Percentiles rank a stretch among this genome's conserved stretches.
Conservation (phyloP, 371 early-diverging fungal genomes). For the Rhizopus sp. region DNA sequence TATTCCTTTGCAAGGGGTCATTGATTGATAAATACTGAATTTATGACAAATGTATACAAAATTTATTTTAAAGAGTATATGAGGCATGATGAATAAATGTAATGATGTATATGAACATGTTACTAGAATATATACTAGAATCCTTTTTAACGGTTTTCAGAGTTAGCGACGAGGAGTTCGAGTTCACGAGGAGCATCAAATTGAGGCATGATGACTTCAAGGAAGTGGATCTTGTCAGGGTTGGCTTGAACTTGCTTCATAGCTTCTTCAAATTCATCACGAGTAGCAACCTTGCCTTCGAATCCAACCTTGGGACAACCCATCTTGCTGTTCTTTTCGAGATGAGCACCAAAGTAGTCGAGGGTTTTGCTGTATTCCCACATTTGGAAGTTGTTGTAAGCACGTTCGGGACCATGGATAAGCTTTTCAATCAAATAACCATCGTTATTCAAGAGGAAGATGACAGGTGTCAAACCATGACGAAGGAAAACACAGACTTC, state of each 20-base stretch:
- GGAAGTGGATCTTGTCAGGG: slow-evolving; percentile 34
- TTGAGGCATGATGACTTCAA: slow-evolving; percentile 43
- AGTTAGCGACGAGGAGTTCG: slow-evolving; percentile 24
- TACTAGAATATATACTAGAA: too few relatives aligned
- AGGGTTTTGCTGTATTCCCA: slow-evolving; percentile 50
- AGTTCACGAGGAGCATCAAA: slow-evolving; percentile 43
- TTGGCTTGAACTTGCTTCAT: slow-evolving; percentile 27
- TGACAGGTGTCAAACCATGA: slow-evolving; percentile 46
- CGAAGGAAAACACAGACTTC: slow-evolving; percentile 53
- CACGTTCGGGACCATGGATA: slow-evolving; percentile 47
- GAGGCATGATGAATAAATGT: too few relatives aligned
- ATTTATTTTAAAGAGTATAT: too few relatives aligned
- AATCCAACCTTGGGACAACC: slow-evolving; percentile 25
- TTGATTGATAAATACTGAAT: too few relatives aligned
- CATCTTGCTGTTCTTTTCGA: slow-evolving; percentile 20
- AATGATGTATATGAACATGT: too few relatives aligned
- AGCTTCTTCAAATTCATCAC: slow-evolving; percentile 36
- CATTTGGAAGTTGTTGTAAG: slow-evolving; percentile 52
- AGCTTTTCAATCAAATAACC: slow-evolving; percentile 56
- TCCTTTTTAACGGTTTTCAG: slow-evolving; percentile 24
- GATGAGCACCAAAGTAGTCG: slow-evolving; percentile 39
- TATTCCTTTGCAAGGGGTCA: too few relatives aligned
- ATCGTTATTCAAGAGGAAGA: slow-evolving; percentile 54
- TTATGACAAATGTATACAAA: too few relatives aligned
- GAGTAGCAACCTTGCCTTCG: slow-evolving; percentile 25